Evolutionary conservation across 306 rosid genomes (phyloP).

Genomic region (Gillenia trifoliata): DNA sequence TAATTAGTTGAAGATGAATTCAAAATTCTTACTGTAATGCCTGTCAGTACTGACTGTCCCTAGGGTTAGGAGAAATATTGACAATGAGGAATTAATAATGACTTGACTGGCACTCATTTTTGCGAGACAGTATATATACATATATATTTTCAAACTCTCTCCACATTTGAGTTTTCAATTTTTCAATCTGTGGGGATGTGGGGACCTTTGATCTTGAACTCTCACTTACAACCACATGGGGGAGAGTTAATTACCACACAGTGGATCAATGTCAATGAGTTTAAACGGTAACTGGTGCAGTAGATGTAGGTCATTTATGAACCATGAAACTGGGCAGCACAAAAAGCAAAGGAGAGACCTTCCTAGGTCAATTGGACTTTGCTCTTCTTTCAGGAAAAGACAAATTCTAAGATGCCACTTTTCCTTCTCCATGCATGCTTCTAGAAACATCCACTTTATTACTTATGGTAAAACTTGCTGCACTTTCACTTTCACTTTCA

Average conservation of each 20-base stretch:
- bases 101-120: conserved; percentile 13
- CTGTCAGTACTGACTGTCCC: no score
- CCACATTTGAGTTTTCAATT: not conserved
- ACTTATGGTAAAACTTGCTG: conserved; percentile 30
- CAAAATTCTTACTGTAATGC: no score
- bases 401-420: conserved; percentile 76
- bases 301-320: conserved; percentile 29
- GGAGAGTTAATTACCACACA: not conserved
- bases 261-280: conserved; percentile 7
- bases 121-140: not conserved
- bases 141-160: not conserved
- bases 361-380: conserved; percentile 42
- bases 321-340: conserved; percentile 44
- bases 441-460: conserved; percentile 40
- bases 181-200: conserved; percentile 10
- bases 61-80: not conserved
- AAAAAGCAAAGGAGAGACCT: conserved; percentile 41
- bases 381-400: conserved; percentile 55
- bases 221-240: conserved; percentile 40
- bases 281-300: conserved; percentile 30
- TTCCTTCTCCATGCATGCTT: conserved; percentile 41
- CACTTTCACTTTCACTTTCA: conserved; percentile 59
- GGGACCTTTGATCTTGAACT: conserved; percentile 24
- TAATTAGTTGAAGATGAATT: no score
- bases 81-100: not conserved